These are phyloP conservation scores for Climacium dendroides DNA, from an alignment of 225 moss, liverwort and hornwort genomes.

Conservation along the genomic window DNA sequence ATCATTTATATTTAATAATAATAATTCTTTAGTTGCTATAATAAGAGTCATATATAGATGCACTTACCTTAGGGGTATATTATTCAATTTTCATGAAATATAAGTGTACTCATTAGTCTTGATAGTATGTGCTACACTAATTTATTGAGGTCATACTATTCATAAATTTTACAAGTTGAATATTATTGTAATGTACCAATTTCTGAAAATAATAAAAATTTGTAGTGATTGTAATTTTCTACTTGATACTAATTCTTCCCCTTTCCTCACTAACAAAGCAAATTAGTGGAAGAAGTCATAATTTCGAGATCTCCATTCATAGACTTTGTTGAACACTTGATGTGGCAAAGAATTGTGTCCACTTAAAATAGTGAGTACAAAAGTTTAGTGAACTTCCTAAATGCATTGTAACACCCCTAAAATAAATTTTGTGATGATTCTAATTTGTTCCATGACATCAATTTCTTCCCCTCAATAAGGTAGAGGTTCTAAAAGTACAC, in stretches of 20 bases:
- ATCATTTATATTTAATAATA: not conserved
- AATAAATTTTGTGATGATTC: not conserved
- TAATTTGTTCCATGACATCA: no score
- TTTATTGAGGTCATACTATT: not conserved
- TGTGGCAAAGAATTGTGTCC: no score
- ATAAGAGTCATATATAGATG: not conserved
- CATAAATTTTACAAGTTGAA: not conserved
- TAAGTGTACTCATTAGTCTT: rapidly evolving
- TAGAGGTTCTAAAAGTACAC: no score
- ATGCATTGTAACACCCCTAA: not conserved
- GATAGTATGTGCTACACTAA: not conserved
- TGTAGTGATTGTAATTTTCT: not conserved
- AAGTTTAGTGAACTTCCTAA: rapidly evolving
- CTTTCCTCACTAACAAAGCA: not conserved
- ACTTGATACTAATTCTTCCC: rapidly evolving
- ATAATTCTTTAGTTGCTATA: not conserved
- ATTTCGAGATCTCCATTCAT: no score
- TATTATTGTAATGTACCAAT: not conserved
- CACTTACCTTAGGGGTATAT: rapidly evolving
- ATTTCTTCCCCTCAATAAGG: not conserved
- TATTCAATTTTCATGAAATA: not conserved
- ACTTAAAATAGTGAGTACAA: not conserved
- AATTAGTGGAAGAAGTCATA: rapidly evolving
- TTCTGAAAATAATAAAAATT: not conserved
- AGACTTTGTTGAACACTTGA: no score